Evolutionary conservation across 768 basidiomycete species (phyloP).

Genomic region (Phaeotremella skinneri): DNA sequence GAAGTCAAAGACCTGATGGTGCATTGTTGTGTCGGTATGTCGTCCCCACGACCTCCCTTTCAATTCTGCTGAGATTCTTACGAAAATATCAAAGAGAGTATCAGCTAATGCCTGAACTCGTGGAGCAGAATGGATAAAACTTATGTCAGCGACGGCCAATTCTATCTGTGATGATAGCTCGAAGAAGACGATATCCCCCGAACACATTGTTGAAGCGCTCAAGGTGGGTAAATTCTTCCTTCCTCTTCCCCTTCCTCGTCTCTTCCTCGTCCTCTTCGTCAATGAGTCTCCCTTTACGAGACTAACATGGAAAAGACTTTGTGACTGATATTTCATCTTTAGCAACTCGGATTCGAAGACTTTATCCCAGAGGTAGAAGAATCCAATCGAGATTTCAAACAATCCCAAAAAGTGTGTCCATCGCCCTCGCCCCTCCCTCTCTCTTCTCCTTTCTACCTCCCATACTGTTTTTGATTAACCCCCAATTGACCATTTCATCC

Average conservation of each 20-base stretch:
- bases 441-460: neutral
- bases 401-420: slow-evolving; percentile 76
- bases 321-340: neutral
- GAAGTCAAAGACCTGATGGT: slow-evolving; percentile 96
- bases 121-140: slow-evolving; percentile 87
- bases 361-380: slow-evolving; percentile 88
- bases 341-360: slow-evolving; percentile 90
- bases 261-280: neutral
- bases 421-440: neutral
- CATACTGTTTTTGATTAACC: neutral
- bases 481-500: neutral
- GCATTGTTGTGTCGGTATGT: slow-evolving; percentile 95
- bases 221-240: slow-evolving; percentile 60
- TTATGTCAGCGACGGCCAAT: slow-evolving; percentile 96
- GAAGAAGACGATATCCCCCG: slow-evolving; percentile 98
- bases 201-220: slow-evolving; percentile 88
- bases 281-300: neutral
- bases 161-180: slow-evolving; percentile 97
- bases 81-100: neutral
- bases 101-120: neutral
- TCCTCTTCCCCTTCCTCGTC: neutral
- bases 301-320: neutral
- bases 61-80: neutral
- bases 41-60: neutral
- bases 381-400: slow-evolving; percentile 92